Conservation (phyloP, 306 rosid species). For the Crotalaria pallida region DNA sequence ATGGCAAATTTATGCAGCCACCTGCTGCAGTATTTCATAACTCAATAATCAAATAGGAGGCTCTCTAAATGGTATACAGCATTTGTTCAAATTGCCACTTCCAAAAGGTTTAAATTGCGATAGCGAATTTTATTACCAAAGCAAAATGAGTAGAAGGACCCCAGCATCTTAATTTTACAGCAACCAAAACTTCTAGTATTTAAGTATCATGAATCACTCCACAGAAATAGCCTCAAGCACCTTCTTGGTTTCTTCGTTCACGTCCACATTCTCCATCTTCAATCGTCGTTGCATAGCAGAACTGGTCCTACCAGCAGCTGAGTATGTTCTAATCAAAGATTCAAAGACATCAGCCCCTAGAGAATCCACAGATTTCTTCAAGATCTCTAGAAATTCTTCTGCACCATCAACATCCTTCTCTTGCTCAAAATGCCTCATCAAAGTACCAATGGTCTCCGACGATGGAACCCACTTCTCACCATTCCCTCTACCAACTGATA, state of each 20-base stretch:
- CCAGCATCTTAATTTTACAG: conserved; percentile 21
- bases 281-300: conserved; percentile 47
- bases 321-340: conserved; percentile 71
- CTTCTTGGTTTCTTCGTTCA: conserved; percentile 53
- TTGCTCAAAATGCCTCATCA: conserved; percentile 66
- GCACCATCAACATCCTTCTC: conserved; percentile 84
- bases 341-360: conserved; percentile 58
- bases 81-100: no score
- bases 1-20: neutral
- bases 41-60: conserved; percentile 20
- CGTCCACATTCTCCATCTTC: conserved; percentile 84
- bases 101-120: conserved; percentile 12
- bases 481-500: conserved; percentile 58
- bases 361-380: conserved; percentile 56
- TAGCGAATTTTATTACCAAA: conserved; percentile 24
- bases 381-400: conserved; percentile 60
- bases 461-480: conserved; percentile 72
- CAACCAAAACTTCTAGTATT: conserved; percentile 19
- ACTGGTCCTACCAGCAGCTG: conserved; percentile 67
- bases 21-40: neutral
- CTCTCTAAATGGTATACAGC: conserved; percentile 1
- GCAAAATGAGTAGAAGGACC: conserved; percentile 22
- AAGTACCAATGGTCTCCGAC: conserved; percentile 27
- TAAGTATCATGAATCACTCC: conserved; percentile 39
- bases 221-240: conserved; percentile 57